phyloP scores from a whole-genome alignment of 108 stramenopile species.

The Cylindrotheca closterium region DNA sequence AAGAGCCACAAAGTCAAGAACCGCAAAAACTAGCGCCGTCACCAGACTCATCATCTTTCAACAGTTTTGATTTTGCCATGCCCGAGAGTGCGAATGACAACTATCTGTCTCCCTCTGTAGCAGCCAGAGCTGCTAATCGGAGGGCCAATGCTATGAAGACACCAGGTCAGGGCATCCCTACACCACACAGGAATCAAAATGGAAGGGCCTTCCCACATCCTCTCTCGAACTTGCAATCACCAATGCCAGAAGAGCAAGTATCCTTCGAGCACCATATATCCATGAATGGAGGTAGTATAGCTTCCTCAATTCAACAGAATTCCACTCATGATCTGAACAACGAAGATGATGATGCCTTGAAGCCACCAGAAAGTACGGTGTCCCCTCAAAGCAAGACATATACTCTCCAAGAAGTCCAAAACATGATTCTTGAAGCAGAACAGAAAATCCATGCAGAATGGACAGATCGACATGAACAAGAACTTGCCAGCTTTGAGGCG shows the following conservation, averaged over 20 bases:
- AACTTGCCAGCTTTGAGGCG: conserved; percentile 7
- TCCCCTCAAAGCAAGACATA: too few relatives aligned
- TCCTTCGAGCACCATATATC: too few relatives aligned
- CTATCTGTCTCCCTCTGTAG: not conserved
- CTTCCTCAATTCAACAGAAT: too few relatives aligned
- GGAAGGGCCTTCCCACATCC: conserved; percentile 27
- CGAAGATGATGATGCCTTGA: not conserved
- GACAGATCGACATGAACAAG: conserved; percentile 19
- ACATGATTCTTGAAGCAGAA: conserved; percentile 19
- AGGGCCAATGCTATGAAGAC: conserved; percentile 13
- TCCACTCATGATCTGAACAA: not conserved
- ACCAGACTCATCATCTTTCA: not conserved
- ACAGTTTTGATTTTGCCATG: not conserved
- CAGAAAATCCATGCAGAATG: not conserved
- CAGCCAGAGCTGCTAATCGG: not conserved
- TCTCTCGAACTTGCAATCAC: conserved; percentile 11
- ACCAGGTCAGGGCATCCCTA: conserved; percentile 24
- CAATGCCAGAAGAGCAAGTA: too few relatives aligned
- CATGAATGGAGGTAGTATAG: too few relatives aligned
- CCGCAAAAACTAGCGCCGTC: not conserved
- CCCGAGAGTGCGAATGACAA: not conserved
- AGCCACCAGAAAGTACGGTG: not conserved
- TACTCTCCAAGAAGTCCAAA: conserved; percentile 19
- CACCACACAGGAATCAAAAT: conserved; percentile 18
- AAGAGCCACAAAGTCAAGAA: too few relatives aligned